Percentiles rank a stretch among this genome's conserved stretches.
Conservation (phyloP, 1,139 yeast genomes). For the Yamadazyma oceani region DNA sequence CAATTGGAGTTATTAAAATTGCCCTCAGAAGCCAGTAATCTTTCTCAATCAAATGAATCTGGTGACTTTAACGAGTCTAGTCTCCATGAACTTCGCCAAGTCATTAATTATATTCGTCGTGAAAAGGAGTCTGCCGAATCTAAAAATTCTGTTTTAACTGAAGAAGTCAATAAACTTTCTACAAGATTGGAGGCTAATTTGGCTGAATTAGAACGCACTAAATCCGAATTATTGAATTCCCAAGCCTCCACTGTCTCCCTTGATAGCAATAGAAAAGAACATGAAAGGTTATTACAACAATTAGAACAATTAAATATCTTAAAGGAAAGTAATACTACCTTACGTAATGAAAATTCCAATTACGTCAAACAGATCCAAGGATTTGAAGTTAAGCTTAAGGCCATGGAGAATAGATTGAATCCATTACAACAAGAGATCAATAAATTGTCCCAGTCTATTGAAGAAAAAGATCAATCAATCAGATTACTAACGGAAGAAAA, state of each 20-base stretch:
- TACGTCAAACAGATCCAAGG: slow-evolving; percentile 24
- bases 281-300: slow-evolving; percentile 56
- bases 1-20: slow-evolving; percentile 58
- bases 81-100: slow-evolving; percentile 41
- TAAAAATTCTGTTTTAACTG: slow-evolving; percentile 49
- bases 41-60: no score
- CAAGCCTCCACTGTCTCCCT: slow-evolving; percentile 37
- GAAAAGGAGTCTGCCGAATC: slow-evolving; percentile 75
- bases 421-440: slow-evolving; percentile 28
- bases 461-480: slow-evolving; percentile 26
- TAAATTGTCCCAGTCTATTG: slow-evolving; percentile 20
- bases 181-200: slow-evolving; percentile 40
- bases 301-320: slow-evolving; percentile 67
- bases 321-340: slow-evolving; percentile 70
- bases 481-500: slow-evolving; percentile 40
- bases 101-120: slow-evolving; percentile 64
- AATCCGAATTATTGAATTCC: slow-evolving; percentile 40
- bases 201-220: slow-evolving; percentile 45
- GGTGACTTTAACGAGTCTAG: no score
- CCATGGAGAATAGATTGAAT: slow-evolving; percentile 18
- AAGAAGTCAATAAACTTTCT: slow-evolving; percentile 50
- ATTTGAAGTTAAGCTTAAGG: slow-evolving; percentile 23
- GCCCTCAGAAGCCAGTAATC: slow-evolving; percentile 5
- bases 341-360: slow-evolving; percentile 53
- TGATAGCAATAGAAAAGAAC: slow-evolving; percentile 44